Percentiles rank a stretch among this genome's conserved stretches.
Evolutionary conservation across 768 basidiomycete genomes (phyloP).

Genomic region (Filobasidium floriforme): DNA sequence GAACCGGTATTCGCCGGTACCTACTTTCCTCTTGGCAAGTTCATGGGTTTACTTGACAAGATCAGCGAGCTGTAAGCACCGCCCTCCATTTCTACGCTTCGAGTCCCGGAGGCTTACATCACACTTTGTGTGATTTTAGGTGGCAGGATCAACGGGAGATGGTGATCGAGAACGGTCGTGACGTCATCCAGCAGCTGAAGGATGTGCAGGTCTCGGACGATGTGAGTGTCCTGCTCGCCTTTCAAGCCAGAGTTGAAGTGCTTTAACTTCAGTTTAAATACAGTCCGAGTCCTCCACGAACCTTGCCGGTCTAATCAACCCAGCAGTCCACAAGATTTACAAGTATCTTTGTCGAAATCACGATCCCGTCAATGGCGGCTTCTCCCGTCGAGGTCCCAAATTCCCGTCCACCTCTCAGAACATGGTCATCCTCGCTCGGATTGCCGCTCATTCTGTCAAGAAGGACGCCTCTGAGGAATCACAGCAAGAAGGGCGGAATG

Average conservation of each 20-base stretch:
- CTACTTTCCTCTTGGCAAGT: slow-evolving; percentile 34
- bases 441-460: slow-evolving; percentile 22
- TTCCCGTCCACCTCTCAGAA: slow-evolving; percentile 44
- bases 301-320: slow-evolving; percentile 25
- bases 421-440: slow-evolving; percentile 32
- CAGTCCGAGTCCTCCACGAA: slow-evolving; percentile 21
- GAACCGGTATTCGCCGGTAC: slow-evolving; percentile 40
- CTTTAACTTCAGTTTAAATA: neutral
- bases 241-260: neutral
- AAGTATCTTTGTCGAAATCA: slow-evolving; percentile 31
- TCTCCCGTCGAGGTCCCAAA: slow-evolving; percentile 46
- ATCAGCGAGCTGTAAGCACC: slow-evolving; percentile 27
- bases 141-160: slow-evolving; percentile 36
- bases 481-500: slow-evolving; percentile 18
- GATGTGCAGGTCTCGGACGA: slow-evolving; percentile 26
- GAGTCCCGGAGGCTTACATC: no score
- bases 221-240: slow-evolving; percentile 5
- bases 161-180: slow-evolving; percentile 28
- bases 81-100: no score
- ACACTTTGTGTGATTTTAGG: no score
- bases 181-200: slow-evolving; percentile 31
- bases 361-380: slow-evolving; percentile 46
- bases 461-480: slow-evolving; percentile 1
- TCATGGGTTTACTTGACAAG: slow-evolving; percentile 28
- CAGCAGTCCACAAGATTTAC: slow-evolving; percentile 26